phyloP scores from a whole-genome alignment of 1,139 yeast species.

The Nakaseomyces kungkrabaensis region DNA sequence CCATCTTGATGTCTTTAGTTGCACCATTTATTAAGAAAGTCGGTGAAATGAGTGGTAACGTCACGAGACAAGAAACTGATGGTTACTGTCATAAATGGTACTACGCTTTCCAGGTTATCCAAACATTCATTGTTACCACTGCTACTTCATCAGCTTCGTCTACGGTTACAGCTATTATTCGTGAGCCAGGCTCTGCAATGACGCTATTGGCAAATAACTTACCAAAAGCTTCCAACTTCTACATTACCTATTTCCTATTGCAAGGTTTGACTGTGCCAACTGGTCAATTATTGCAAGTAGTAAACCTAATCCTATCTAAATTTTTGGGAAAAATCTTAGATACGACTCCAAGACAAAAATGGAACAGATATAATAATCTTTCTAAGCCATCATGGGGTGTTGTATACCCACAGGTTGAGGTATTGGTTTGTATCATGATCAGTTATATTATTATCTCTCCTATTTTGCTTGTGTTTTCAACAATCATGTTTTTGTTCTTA shows the following conservation, averaged over 20 bases:
- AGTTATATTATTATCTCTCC: conserved; percentile 76
- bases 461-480: conserved; percentile 52
- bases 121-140: conserved; percentile 74
- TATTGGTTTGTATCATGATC: conserved; percentile 60
- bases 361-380: conserved; percentile 40
- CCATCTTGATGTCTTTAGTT: conserved; percentile 60
- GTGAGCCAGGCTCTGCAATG: conserved; percentile 48
- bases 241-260: conserved; percentile 52
- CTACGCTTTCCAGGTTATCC: conserved; percentile 82
- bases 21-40: conserved; percentile 69
- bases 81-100: conserved; percentile 76
- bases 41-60: conserved; percentile 62
- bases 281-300: conserved; percentile 46
- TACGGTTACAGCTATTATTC: conserved; percentile 45
- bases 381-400: conserved; percentile 61
- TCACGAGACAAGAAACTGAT: conserved; percentile 65
- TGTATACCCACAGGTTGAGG: conserved; percentile 60
- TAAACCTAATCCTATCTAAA: conserved; percentile 36
- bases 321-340: conserved; percentile 35
- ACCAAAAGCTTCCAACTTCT: conserved; percentile 68
- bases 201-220: conserved; percentile 46
- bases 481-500: conserved; percentile 47
- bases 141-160: conserved; percentile 74
- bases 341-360: conserved; percentile 59
- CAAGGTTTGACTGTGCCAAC: conserved; percentile 67